phyloP scores from a whole-genome alignment of 2,329 filamentous ascomycete genomes.

The Xylaria sp. region DNA sequence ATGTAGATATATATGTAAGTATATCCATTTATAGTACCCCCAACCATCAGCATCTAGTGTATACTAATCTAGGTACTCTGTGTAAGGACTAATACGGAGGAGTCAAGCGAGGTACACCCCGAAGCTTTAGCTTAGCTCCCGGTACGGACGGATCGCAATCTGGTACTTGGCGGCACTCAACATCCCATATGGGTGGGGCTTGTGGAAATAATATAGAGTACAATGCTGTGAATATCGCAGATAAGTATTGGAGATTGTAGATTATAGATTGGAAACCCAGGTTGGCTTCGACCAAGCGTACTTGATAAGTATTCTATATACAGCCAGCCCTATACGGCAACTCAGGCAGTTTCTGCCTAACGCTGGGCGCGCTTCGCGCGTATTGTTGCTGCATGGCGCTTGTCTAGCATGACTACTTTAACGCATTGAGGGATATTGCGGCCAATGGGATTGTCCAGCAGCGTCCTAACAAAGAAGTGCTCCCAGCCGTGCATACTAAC shows the following conservation, averaged over 20 bases:
- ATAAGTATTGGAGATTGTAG: neutral
- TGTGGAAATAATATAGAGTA: neutral
- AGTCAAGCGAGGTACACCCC: neutral
- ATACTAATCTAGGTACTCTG: constrained; percentile 1
- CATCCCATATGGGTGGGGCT: neutral
- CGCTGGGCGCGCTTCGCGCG: constrained; percentile 30
- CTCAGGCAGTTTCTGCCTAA: constrained; percentile 14
- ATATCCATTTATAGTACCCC: constrained; percentile 6
- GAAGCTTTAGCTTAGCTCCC: constrained; percentile 3
- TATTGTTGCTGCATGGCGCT: constrained; percentile 36
- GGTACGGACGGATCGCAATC: neutral
- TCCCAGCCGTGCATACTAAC: constrained; percentile 24
- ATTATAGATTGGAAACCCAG: neutral
- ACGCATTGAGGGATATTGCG: constrained; percentile 19
- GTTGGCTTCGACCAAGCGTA: neutral
- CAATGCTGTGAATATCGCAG: neutral
- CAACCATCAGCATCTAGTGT: neutral
- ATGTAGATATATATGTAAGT: neutral
- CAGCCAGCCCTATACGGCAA: neutral
- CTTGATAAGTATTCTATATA: neutral
- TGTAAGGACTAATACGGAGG: neutral
- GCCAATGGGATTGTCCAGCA: constrained; percentile 25
- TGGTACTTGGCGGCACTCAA: too few species aligned
- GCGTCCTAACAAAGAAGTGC: constrained; percentile 6
- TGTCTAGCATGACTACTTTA: constrained; percentile 22